Conservation (phyloP, 192 early-diverging fungal genomes). For the Coemansia sp. region DNA sequence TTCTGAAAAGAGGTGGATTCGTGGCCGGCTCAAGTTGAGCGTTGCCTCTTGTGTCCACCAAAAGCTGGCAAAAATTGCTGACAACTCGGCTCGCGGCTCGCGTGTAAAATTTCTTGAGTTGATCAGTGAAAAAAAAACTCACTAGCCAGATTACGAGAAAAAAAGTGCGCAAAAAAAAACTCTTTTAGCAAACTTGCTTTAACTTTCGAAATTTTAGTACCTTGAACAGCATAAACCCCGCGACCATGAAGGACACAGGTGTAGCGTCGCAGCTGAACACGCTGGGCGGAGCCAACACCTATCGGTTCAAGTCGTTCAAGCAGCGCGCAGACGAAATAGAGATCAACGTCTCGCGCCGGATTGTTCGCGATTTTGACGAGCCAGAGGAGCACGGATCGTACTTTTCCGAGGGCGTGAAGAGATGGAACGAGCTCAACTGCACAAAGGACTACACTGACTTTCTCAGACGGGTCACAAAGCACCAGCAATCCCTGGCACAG, state of each 20-base stretch:
- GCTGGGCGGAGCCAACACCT: constrained; percentile 39
- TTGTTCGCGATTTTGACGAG: constrained; percentile 59
- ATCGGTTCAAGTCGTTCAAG: constrained; percentile 47
- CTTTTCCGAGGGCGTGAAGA: constrained; percentile 77
- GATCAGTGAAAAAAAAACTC: not conserved
- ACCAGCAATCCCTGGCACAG: constrained; percentile 76
- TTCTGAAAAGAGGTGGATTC: constrained; percentile 13
- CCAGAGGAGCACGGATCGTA: constrained; percentile 68
- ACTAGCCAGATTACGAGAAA: not conserved
- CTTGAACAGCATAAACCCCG: too few relatives aligned
- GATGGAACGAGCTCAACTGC: constrained; percentile 90
- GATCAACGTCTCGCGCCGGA: constrained; percentile 72
- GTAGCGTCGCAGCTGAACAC: constrained; percentile 42
- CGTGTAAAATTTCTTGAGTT: constrained; percentile 3
- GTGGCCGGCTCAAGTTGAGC: not conserved
- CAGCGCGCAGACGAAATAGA: constrained; percentile 74
- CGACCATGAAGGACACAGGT: constrained; percentile 33
- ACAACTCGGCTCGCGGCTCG: constrained; percentile 1
- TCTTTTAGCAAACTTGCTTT: not conserved
- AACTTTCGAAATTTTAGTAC: not conserved
- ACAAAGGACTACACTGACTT: constrained; percentile 79
- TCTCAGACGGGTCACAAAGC: constrained; percentile 59
- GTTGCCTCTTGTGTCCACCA: not conserved
- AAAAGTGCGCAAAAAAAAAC: not conserved
- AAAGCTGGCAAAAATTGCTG: not conserved